Conservation (phyloP, 1,139 yeast genomes). For the Geotrichum cucujoidarum region DNA sequence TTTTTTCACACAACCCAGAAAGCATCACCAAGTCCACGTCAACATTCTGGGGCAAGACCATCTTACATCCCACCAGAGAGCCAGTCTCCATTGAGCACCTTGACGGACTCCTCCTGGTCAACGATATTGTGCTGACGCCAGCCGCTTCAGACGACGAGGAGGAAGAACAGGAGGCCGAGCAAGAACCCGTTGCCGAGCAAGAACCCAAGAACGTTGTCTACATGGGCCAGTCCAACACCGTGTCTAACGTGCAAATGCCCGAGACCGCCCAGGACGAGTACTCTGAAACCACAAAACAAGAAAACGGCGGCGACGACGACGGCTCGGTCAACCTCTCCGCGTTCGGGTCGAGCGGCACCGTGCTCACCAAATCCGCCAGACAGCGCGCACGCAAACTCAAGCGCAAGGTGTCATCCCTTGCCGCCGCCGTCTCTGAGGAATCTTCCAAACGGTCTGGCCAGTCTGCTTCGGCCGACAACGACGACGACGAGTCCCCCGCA, state of each 20-base stretch:
- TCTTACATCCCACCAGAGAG: background rate
- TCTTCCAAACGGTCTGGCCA: conserved; percentile 3
- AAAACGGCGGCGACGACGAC: background rate
- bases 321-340: background rate
- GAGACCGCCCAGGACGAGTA: background rate
- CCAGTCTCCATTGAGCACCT: conserved; percentile 11
- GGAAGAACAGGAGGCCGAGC: background rate
- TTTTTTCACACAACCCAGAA: conserved; percentile 17
- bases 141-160: conserved; percentile 1
- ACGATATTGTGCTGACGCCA: background rate
- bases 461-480: background rate
- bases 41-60: conserved; percentile 14
- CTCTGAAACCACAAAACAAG: background rate
- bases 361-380: conserved; percentile 6
- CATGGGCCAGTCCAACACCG: conserved; percentile 12
- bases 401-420: background rate
- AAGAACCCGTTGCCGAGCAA: background rate
- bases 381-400: conserved; percentile 2
- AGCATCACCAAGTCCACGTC: background rate
- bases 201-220: conserved; percentile 9
- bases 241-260: background rate
- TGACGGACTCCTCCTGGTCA: conserved; percentile 4
- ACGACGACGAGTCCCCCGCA: conserved; percentile 1
- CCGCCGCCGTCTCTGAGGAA: conserved; percentile 4
- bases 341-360: conserved; percentile 1